A percentile compares a stretch with the other conserved stretches of the same genome.
phyloP scores from a whole-genome alignment of 2,329 filamentous ascomycete species.

The Cordyceps javanica region DNA sequence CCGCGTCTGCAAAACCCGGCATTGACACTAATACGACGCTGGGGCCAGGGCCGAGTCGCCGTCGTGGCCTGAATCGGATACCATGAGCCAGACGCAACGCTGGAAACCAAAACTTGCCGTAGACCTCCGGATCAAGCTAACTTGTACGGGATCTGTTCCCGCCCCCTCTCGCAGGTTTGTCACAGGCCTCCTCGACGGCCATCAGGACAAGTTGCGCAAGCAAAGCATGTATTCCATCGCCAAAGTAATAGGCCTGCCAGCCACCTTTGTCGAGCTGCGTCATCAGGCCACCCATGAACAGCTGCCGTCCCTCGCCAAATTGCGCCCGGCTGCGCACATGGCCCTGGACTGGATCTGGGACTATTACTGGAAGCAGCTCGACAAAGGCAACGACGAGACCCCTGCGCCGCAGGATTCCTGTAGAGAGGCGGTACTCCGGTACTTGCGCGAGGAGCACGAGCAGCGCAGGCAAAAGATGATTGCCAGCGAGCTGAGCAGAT shows the following conservation, averaged over 20 bases:
- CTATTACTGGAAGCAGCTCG: constrained; percentile 69
- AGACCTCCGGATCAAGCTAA: constrained; percentile 8
- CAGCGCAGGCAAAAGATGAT: constrained; percentile 20
- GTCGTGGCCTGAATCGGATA: background rate
- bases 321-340: constrained; percentile 62
- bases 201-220: constrained; percentile 61
- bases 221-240: constrained; percentile 69
- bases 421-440: constrained; percentile 31
- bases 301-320: constrained; percentile 66
- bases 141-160: background rate
- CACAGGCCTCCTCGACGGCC: constrained; percentile 70
- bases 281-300: constrained; percentile 90
- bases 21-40: background rate
- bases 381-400: constrained; percentile 15
- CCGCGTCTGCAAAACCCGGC: background rate
- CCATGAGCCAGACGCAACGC: background rate
- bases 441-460: constrained; percentile 31
- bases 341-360: constrained; percentile 82
- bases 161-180: constrained; percentile 54
- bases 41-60: background rate
- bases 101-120: background rate
- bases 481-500: constrained; percentile 27
- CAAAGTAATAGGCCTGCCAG: constrained; percentile 61
- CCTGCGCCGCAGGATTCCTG: constrained; percentile 21
- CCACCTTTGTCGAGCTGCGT: constrained; percentile 79